Evolutionary conservation across 495 filamentous ascomycete species (phyloP), one percentile per base, ranked within the genome.

Genomic region (Hypoxylon cercidicola): DNA sequence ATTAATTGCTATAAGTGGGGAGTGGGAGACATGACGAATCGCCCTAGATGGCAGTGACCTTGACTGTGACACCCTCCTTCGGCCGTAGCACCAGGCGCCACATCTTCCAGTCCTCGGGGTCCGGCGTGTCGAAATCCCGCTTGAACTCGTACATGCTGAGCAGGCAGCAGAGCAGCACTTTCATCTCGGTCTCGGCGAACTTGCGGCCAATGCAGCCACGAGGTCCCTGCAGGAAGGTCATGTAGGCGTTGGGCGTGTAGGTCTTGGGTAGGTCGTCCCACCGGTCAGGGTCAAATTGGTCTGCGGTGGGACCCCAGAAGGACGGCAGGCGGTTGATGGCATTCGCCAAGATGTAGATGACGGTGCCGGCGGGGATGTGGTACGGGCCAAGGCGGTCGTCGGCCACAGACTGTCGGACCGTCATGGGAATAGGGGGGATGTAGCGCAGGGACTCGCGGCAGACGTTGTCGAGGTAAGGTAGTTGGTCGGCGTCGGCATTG

Each of bases 41-140:
- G 16, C n/a, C 15, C 40, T 64, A 63, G 30, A 74, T 53, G 39
- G 69, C 55, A 23, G 64, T 78, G 11, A 77, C 73, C 71, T 74
- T 79, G 48, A 82, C 74, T 0, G 71, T 74, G 13, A 84, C 74
- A 7, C 82, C 82, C 55, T 81, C 77, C 69, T 76, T 79, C 2
- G 82, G 82, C 55, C 82, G 70, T 62, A 84, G 56, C 32, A 84
- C 81, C 23, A 84, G 58, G 5, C 81, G 71, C 82, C 81, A 84
- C 81, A 83, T 82, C 72, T 84, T 84, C 75, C 77, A 78, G 15
- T 78, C 70, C 71, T 84, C 82, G 7, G 81, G 82, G 58, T 84
- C 76, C 2, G 74, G 73, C 7, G 73, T 69, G 11, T 57, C 55
- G 32, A 62, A 62, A 49, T 83, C 78, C 6, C 72, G 72, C 62